Evolutionary conservation across 345 rosid species (phyloP), one percentile per base, ranked within the genome.

Genomic region (Gossypium longicalyx): DNA sequence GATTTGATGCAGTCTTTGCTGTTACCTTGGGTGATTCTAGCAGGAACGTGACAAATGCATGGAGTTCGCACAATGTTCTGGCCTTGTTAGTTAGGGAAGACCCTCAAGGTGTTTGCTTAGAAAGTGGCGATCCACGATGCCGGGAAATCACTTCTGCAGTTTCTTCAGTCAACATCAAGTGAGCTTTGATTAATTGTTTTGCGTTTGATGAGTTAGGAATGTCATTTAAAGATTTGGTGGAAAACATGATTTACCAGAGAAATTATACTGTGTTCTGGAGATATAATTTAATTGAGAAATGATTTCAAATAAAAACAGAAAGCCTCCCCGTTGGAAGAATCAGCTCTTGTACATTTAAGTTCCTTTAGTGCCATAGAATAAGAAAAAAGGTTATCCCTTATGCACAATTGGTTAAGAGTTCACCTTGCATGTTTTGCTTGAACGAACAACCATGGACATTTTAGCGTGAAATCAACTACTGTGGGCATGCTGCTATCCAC

Each of bases 21-120:
- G 75, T 95, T 45, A 84, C 91, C 9, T 79, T 95, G 34, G 97
- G 94, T 38, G 90, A 89, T 77, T 85, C 95, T 9, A 81, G 85
- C 77, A 74, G 77, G 82, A 77, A 80, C 7, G 80, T 95, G 70
- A 65, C 87, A 70, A 84, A 80, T 76, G 81, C 87, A 57, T 93
- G 99, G 98, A 91, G 90, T 77, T 85, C 87, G 2, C 85, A 57
- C 70, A 86, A 88, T 71, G 92, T 95, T 49, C 84, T 95, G 58
- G 94, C 92, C 78, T 81, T 95, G 85, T 79, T 95, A 79, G 99
- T 93, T 61, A 79, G 87, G 77, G 99, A 93, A 91, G 99, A 96
- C 74, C 91, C 99, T 60, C 82, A 69, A 6, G 98, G 99, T 17
- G 93, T 93, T 80, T 83, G 86, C 58, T 77, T 96, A 77, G 98